Percentiles rank a stretch among this genome's conserved stretches.
Evolutionary conservation across 1,284 basidiomycete species (phyloP).

Genomic region (Apiotrichum akiyoshidainum): DNA sequence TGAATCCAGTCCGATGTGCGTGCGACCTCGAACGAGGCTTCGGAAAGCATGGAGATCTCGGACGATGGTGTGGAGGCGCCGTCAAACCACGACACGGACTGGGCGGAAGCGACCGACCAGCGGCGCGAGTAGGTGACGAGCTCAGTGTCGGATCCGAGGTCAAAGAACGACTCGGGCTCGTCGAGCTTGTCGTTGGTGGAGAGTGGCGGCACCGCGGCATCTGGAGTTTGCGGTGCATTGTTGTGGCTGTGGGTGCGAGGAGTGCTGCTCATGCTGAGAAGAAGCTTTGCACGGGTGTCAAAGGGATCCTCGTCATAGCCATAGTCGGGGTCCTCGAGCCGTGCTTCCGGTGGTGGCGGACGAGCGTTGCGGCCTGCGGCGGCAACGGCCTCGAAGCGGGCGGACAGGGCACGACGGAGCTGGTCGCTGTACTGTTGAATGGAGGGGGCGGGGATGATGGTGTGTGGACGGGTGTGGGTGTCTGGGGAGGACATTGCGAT

Average conservation of each 20-base stretch:
- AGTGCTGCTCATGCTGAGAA: conserved; percentile 1
- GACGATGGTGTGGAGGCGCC: conserved; percentile 1
- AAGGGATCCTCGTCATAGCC: conserved; percentile 25
- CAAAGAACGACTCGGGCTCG: conserved; percentile 7
- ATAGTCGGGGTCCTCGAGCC: conserved; percentile 18
- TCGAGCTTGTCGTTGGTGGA: not conserved
- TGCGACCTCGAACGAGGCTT: conserved; percentile 20
- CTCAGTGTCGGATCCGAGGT: conserved; percentile 2
- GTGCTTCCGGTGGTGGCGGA: conserved; percentile 1
- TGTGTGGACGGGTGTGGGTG: conserved; percentile 2
- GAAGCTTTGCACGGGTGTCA: conserved; percentile 15
- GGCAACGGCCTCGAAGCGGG: conserved; percentile 16
- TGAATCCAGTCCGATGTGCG: conserved; percentile 17
- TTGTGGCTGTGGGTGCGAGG: not conserved
- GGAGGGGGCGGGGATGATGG: conserved; percentile 6
- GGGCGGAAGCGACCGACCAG: conserved; percentile 1
- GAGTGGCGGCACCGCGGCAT: not conserved
- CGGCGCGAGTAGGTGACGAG: not conserved
- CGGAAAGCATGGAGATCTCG: conserved; percentile 1
- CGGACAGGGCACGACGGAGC: conserved; percentile 14
- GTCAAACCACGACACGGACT: not conserved
- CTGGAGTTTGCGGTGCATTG: not conserved
- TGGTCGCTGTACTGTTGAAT: conserved; percentile 21
- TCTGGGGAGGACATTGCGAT: not conserved
- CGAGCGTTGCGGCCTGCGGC: conserved; percentile 9